A percentile compares a stretch with the other conserved stretches of the same genome.
Conservation (phyloP, 192 early-diverging fungal genomes). For the Phycomyces blakesleeanus region DNA sequence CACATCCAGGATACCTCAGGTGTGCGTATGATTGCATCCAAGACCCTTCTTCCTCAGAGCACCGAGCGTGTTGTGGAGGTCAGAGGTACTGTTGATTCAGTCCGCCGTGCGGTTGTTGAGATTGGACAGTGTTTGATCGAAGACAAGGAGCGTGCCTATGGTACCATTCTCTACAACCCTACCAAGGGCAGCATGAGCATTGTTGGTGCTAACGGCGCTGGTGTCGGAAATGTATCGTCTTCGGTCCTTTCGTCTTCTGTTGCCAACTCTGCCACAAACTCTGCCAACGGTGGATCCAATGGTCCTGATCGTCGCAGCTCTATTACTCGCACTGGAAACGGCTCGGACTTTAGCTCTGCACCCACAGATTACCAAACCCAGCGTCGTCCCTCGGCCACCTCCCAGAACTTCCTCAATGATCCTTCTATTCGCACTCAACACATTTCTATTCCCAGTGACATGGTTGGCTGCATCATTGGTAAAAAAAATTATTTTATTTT, state of each 20-base stretch:
- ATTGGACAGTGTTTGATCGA: slow-evolving; percentile 83
- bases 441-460: slow-evolving; percentile 89
- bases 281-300: neutral
- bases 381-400: slow-evolving; percentile 28
- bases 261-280: too few species aligned
- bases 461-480: slow-evolving; percentile 98
- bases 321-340: slow-evolving; percentile 53
- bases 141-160: slow-evolving; percentile 79
- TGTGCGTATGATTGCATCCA: slow-evolving; percentile 80
- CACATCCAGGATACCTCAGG: slow-evolving; percentile 91
- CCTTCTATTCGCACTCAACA: slow-evolving; percentile 74
- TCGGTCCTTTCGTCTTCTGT: neutral
- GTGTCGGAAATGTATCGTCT: neutral
- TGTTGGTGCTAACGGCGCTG: neutral
- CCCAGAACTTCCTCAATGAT: slow-evolving; percentile 30
- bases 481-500: too few species aligned
- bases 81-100: slow-evolving; percentile 77
- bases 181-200: slow-evolving; percentile 41
- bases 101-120: slow-evolving; percentile 79
- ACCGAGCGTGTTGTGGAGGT: slow-evolving; percentile 93
- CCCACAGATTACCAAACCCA: slow-evolving; percentile 2
- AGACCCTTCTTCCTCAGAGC: slow-evolving; percentile 88
- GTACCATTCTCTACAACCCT: slow-evolving; percentile 84
- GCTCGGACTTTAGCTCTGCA: slow-evolving; percentile 43
- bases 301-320: slow-evolving; percentile 49